These are phyloP conservation scores for Leptographium procerum DNA, from an alignment of 2,329 filamentous ascomycete genomes.

Conservation along the genomic window DNA sequence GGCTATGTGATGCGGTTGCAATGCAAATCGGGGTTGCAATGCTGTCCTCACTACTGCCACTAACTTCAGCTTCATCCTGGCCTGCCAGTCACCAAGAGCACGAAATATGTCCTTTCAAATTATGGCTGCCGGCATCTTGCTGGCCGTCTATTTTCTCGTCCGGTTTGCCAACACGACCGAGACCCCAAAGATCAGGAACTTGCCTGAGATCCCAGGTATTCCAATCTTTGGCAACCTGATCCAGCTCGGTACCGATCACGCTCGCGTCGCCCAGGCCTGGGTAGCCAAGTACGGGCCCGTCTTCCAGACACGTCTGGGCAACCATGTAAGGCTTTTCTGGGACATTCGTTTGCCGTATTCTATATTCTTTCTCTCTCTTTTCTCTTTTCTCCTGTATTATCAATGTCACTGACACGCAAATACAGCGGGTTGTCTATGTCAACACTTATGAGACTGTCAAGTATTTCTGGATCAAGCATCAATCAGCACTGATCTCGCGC, in stretches of 20 bases:
- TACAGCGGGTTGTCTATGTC: slow-evolving; percentile 59
- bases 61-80: background rate
- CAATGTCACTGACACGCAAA: background rate
- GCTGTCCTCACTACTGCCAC: background rate
- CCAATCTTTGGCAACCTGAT: slow-evolving; percentile 53
- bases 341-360: too few relatives aligned
- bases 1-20: too few relatives aligned
- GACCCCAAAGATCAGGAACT: slow-evolving; percentile 45
- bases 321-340: slow-evolving; percentile 29
- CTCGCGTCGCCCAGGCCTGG: slow-evolving; percentile 43
- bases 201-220: slow-evolving; percentile 49
- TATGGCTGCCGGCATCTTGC: background rate
- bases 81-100: too few relatives aligned
- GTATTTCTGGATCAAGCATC: slow-evolving; percentile 67
- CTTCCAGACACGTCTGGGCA: slow-evolving; percentile 58
- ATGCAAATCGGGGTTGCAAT: too few relatives aligned
- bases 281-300: slow-evolving; percentile 50
- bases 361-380: too few relatives aligned
- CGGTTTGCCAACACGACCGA: slow-evolving; percentile 28
- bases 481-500: slow-evolving; percentile 65
- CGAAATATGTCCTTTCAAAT: background rate
- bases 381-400: background rate
- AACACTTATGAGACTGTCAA: slow-evolving; percentile 67
- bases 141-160: background rate
- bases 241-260: slow-evolving; percentile 46